Percentiles rank a stretch among this genome's conserved stretches.
phyloP scores from a whole-genome alignment of 352 stramenopile species.

The Phytopythium boreale region DNA sequence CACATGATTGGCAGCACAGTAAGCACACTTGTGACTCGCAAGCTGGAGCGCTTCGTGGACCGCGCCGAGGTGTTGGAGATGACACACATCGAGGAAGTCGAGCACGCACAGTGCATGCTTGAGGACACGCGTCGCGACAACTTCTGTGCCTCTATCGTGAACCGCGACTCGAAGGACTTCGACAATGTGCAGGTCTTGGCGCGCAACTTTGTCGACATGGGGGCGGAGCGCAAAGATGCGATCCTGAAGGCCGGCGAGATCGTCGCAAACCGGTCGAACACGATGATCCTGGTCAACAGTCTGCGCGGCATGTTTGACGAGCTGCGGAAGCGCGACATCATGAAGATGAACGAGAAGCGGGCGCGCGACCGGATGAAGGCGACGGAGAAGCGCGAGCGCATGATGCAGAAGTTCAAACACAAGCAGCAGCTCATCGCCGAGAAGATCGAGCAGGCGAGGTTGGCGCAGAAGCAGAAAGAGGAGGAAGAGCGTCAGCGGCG shows the following conservation, averaged over 20 bases:
- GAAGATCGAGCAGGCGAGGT: slow-evolving; percentile 55
- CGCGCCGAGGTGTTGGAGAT: slow-evolving; percentile 64
- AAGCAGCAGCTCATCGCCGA: slow-evolving; percentile 65
- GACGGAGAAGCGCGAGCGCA: slow-evolving; percentile 54
- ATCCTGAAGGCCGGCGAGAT: slow-evolving; percentile 80
- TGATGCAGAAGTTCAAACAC: slow-evolving; percentile 59
- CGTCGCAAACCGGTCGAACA: slow-evolving; percentile 77
- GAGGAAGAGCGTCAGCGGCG: slow-evolving; percentile 37
- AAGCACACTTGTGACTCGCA: slow-evolving; percentile 35
- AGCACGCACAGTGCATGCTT: slow-evolving; percentile 64
- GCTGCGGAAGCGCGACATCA: slow-evolving; percentile 63
- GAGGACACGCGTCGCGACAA: slow-evolving; percentile 59
- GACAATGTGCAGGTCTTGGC: slow-evolving; percentile 65
- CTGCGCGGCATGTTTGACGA: slow-evolving; percentile 70
- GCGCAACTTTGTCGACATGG: slow-evolving; percentile 60
- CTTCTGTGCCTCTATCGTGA: slow-evolving; percentile 60
- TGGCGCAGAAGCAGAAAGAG: slow-evolving; percentile 47
- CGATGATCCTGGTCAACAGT: slow-evolving; percentile 64
- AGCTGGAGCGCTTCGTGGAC: slow-evolving; percentile 60
- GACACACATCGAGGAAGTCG: slow-evolving; percentile 70
- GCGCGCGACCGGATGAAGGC: slow-evolving; percentile 56
- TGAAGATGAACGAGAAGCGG: slow-evolving; percentile 74
- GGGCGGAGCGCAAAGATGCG: slow-evolving; percentile 54
- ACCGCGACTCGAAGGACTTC: slow-evolving; percentile 47
- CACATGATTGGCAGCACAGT: slow-evolving; percentile 12